Conservation (phyloP, 2,329 filamentous ascomycete genomes). For the Penicillium capsulatum region DNA sequence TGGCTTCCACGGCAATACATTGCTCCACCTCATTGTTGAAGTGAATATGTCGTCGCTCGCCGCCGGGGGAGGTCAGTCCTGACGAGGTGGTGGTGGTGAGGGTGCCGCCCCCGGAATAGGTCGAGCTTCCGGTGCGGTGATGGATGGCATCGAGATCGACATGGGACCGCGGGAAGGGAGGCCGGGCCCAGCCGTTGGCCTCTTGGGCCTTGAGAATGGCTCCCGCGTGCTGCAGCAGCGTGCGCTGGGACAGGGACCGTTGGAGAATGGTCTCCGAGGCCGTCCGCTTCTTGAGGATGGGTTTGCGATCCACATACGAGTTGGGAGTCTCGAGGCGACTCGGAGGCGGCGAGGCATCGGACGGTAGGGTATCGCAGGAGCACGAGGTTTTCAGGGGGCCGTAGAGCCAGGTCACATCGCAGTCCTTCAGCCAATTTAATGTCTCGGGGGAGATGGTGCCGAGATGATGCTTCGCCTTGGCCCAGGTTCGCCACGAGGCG, state of each 20-base stretch:
- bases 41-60: constrained; percentile 76
- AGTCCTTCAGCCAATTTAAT: constrained; percentile 96
- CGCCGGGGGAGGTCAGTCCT: constrained; percentile 59
- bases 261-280: constrained; percentile 96
- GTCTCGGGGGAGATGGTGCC: constrained; percentile 86
- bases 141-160: constrained; percentile 66
- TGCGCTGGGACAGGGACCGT: constrained; percentile 79
- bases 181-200: constrained; percentile 52
- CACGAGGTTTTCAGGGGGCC: constrained; percentile 78
- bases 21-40: constrained; percentile 96
- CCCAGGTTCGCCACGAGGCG: constrained; percentile 95
- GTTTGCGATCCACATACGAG: constrained; percentile 74
- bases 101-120: constrained; percentile 50
- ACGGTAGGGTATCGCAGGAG: constrained; percentile 48
- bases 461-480: constrained; percentile 82
- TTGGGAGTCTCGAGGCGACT: constrained; percentile 57
- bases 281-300: constrained; percentile 92
- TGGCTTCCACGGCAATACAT: constrained; percentile 87
- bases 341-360: constrained; percentile 48
- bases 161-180: constrained; percentile 56
- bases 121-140: constrained; percentile 56
- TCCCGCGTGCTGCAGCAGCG: constrained; percentile 81
- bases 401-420: constrained; percentile 96
- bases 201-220: constrained; percentile 81
- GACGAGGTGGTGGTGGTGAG: constrained; percentile 67